These are phyloP conservation scores for Scheffersomyces segobiensis DNA, from an alignment of 1,139 yeast species.

Conservation along the genomic window DNA sequence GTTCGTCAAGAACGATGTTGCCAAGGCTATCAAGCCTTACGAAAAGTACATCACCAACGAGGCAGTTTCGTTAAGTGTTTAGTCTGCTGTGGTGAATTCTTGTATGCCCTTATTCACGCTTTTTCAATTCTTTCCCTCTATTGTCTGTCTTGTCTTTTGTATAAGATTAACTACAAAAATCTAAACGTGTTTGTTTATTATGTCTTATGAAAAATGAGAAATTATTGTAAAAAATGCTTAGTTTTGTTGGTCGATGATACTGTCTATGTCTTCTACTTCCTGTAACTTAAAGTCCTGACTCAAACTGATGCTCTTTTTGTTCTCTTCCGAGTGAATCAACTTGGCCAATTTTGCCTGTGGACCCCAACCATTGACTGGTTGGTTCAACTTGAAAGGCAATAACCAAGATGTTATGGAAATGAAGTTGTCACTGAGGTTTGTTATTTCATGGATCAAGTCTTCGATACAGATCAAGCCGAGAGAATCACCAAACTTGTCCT, in stretches of 20 bases:
- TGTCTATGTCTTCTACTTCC: constrained; percentile 67
- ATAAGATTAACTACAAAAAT: background rate
- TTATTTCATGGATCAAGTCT: constrained; percentile 73
- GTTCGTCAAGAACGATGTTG: constrained; percentile 82
- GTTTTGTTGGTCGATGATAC: constrained; percentile 62
- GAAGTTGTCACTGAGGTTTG: constrained; percentile 62
- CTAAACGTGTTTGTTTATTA: background rate
- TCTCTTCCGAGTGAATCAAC: constrained; percentile 44
- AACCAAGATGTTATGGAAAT: constrained; percentile 60
- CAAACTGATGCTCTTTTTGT: constrained; percentile 51
- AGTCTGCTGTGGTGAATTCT: constrained; percentile 2
- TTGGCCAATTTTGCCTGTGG: constrained; percentile 57
- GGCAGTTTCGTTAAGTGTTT: constrained; percentile 54
- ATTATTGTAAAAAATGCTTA: constrained; percentile 17
- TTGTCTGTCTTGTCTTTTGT: background rate
- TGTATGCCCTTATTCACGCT: background rate
- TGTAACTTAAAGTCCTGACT: constrained; percentile 64
- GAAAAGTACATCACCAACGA: constrained; percentile 59
- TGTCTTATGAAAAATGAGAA: background rate
- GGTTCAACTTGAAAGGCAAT: constrained; percentile 65
- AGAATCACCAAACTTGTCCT: constrained; percentile 65
- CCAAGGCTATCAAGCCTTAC: constrained; percentile 75
- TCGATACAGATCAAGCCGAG: constrained; percentile 75
- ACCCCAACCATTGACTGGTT: constrained; percentile 75
- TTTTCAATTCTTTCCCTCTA: background rate